Conservation (phyloP, 1,284 basidiomycete species). For the Volvariella volvacea region DNA sequence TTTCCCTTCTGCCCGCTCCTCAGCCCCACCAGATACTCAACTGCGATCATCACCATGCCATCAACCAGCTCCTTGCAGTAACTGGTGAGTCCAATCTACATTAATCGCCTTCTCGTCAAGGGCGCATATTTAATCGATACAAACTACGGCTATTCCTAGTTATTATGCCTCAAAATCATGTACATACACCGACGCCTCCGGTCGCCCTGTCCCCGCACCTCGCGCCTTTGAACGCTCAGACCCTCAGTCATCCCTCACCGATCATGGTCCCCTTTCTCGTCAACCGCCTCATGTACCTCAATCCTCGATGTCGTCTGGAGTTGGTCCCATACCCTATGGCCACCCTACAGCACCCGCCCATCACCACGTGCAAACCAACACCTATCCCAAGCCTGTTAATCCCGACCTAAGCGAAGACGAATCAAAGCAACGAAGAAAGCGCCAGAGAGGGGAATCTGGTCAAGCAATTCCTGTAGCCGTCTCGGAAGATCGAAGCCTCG, state of each 20-base stretch:
- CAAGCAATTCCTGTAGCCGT: conserved; percentile 18
- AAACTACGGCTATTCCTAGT: conserved; percentile 26
- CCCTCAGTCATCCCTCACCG: conserved; percentile 13
- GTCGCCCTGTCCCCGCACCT: conserved; percentile 70
- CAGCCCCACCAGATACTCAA: conserved; percentile 10
- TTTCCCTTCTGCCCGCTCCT: conserved; percentile 9
- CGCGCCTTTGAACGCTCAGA: conserved; percentile 32
- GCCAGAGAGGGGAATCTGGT: conserved; percentile 27
- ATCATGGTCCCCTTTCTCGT: conserved; percentile 7
- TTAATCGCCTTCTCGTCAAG: conserved; percentile 1
- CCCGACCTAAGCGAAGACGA: conserved; percentile 23
- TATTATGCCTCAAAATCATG: conserved; percentile 76
- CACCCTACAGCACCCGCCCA: conserved; percentile 13
- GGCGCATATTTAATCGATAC: not conserved
- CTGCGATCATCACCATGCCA: conserved; percentile 6
- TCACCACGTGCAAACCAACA: conserved; percentile 11
- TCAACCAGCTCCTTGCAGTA: conserved; percentile 65
- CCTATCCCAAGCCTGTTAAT: conserved; percentile 14
- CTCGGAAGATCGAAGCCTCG: conserved; percentile 32
- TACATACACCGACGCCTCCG: conserved; percentile 73
- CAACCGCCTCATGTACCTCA: conserved; percentile 13
- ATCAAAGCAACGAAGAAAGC: conserved; percentile 25
- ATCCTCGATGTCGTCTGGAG: conserved; percentile 5
- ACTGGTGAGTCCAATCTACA: conserved; percentile 47
- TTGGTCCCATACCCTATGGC: conserved; percentile 16